phyloP scores from a whole-genome alignment of 176 grass and related monocot genomes.

The Cymbopogon citratus region DNA sequence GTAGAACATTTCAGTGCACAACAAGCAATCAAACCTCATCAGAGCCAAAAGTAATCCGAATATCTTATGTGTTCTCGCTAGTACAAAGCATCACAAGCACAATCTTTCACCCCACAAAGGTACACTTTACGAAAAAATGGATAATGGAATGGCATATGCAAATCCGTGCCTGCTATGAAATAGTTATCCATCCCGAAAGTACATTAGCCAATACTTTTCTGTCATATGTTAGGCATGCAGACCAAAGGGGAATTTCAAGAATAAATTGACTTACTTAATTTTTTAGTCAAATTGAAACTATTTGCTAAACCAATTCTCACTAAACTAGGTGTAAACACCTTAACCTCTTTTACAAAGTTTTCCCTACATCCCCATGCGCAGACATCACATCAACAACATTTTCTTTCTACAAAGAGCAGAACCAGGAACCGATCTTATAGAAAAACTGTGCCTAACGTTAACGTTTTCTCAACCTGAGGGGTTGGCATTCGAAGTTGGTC shows the following conservation, averaged over 20 bases:
- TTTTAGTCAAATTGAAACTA: slow-evolving; percentile 9
- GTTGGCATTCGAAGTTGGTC: slow-evolving; percentile 46
- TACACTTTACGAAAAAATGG: background rate
- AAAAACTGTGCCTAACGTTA: slow-evolving; percentile 13
- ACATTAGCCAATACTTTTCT: background rate
- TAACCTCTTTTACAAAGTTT: slow-evolving; percentile 1
- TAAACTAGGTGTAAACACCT: slow-evolving; percentile 12
- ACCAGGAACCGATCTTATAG: slow-evolving; percentile 12
- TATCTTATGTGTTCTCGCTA: background rate
- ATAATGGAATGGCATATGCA: slow-evolving; percentile 1
- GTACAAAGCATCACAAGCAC: background rate
- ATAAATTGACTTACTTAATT: background rate
- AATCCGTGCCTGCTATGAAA: background rate
- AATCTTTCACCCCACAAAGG: background rate
- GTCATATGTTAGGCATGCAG: background rate
- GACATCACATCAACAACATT: slow-evolving; percentile 18
- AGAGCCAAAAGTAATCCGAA: background rate
- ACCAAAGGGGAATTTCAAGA: slow-evolving; percentile 8
- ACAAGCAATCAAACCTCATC: background rate
- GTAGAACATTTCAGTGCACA: background rate
- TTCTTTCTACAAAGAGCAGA: slow-evolving; percentile 8
- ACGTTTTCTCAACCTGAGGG: slow-evolving; percentile 56
- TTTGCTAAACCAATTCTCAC: slow-evolving; percentile 24
- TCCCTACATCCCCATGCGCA: slow-evolving; percentile 9
- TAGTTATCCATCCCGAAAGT: slow-evolving; percentile 8